phyloP scores from a whole-genome alignment of 257 asterid genomes.

The Ilex asprella region DNA sequence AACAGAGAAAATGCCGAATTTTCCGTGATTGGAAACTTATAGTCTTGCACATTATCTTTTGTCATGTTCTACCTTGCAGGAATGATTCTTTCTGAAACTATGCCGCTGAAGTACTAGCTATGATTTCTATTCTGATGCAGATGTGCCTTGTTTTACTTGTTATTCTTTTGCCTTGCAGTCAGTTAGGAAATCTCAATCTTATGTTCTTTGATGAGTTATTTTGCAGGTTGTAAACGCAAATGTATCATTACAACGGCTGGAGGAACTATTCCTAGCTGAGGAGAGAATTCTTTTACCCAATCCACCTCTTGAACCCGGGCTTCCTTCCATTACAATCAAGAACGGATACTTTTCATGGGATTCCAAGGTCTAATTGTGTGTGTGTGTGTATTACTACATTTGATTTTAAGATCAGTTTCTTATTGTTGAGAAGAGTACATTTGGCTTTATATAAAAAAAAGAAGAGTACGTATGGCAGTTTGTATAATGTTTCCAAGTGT shows the following conservation, averaged over 20 bases:
- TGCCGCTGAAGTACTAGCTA: no score
- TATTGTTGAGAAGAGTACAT: not conserved
- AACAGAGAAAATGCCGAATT: no score
- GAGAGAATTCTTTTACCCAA: conserved; percentile 76
- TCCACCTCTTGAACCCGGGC: conserved; percentile 71
- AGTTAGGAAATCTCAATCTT: no score
- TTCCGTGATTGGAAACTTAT: no score
- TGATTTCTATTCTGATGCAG: no score
- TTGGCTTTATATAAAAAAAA: no score
- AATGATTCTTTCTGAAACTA: no score
- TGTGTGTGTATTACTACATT: not conserved
- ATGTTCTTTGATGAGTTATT: not conserved
- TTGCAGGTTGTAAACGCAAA: conserved; percentile 83
- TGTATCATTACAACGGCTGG: conserved; percentile 84
- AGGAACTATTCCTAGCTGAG: conserved; percentile 82
- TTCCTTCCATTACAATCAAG: conserved; percentile 85
- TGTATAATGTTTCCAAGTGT: not conserved
- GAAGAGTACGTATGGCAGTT: not conserved
- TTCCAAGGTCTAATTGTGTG: conserved; percentile 45
- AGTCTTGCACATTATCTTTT: no score
- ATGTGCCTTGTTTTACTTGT: no score
- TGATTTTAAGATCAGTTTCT: not conserved
- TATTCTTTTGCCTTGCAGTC: no score
- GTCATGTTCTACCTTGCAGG: no score
- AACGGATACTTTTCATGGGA: conserved; percentile 96